Base-by-base conservation (phyloP, 2,329 filamentous ascomycete genomes). In the Clonostachys byssicola region DNA sequence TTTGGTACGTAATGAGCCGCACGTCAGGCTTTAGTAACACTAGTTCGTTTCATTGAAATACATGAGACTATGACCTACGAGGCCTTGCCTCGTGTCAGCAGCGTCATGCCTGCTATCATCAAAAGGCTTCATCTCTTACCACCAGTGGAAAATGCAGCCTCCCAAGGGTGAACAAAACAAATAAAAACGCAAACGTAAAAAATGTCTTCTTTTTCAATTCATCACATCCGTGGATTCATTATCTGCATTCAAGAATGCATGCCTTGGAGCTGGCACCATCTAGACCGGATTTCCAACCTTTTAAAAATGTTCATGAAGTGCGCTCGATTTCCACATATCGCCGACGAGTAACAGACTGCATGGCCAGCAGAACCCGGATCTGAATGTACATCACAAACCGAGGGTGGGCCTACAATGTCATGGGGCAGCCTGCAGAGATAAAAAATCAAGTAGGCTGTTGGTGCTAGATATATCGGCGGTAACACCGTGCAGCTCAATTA, bases 391-490 rank as follows among this genome's bases (percentile, higher is more conserved):
- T 9, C 17, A 23, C 18, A 42, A 42, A 42, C 12, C 16, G 40
- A 42, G 40, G 17, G 18, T 42, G 40, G 14, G 18, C 40, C 18
- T 42, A 23, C 16, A 42, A 30, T 30, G 23, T 30, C 23, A 30
- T 30, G 9, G 23, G 23, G 9, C 23, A 30, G 23, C 23, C 23
- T 30, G 23, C 6, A 42, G 18, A 18, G 12, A 14, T 18, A 18
- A 23, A 23, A 18, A 17, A 42, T 42, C 40, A 23, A 42, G 51
- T 41, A 51, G 30, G 48, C 43, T 20, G 46, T 36, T 41, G 52
- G 52, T 51, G 49, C 50, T 60, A 67, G 43, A 64, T 63, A 54
- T 67, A 64, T 51, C 64, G 67, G 13, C 13, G 18, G 12, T 17
- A 17, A 42, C 17, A 17, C 23, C 17, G 17, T 42, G 40, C 12